phyloP scores from a whole-genome alignment of 2,329 filamentous ascomycete species.

The Fusarium verticillioides region DNA sequence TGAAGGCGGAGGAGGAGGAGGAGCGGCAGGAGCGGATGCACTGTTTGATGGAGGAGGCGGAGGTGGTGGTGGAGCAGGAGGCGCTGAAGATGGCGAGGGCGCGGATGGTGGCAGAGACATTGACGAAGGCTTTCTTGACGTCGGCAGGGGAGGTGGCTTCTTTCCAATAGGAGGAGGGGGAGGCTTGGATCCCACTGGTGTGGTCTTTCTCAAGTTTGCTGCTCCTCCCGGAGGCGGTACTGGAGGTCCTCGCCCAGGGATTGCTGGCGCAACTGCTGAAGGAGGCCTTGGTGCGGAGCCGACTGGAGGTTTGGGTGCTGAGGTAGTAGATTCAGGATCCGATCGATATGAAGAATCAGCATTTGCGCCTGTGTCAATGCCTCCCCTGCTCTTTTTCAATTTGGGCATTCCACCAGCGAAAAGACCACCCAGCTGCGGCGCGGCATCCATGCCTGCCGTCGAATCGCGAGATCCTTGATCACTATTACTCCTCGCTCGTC shows the following conservation, averaged over 20 bases:
- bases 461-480: slow-evolving; percentile 68
- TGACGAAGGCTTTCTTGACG: slow-evolving; percentile 66
- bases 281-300: slow-evolving; percentile 68
- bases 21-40: slow-evolving; percentile 56
- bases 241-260: slow-evolving; percentile 38
- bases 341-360: slow-evolving; percentile 78
- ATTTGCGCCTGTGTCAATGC: slow-evolving; percentile 73
- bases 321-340: slow-evolving; percentile 66
- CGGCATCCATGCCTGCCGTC: slow-evolving; percentile 61
- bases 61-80: slow-evolving; percentile 53
- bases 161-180: slow-evolving; percentile 84
- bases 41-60: slow-evolving; percentile 54
- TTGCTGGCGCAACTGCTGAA: slow-evolving; percentile 28
- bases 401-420: slow-evolving; percentile 98
- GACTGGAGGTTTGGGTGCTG: slow-evolving; percentile 66
- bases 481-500: slow-evolving; percentile 84
- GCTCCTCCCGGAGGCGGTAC: slow-evolving; percentile 58
- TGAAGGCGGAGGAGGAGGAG: slow-evolving; percentile 51
- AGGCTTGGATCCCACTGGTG: slow-evolving; percentile 60
- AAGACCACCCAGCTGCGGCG: slow-evolving; percentile 86
- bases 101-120: slow-evolving; percentile 50
- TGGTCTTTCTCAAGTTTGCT: slow-evolving; percentile 68
- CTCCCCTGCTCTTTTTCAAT: slow-evolving; percentile 85
- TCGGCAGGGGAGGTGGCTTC: slow-evolving; percentile 74
- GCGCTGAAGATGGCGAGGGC: slow-evolving; percentile 46